phyloP scores from a whole-genome alignment of 352 stramenopile species.

The Globisporangium megalacanthum region DNA sequence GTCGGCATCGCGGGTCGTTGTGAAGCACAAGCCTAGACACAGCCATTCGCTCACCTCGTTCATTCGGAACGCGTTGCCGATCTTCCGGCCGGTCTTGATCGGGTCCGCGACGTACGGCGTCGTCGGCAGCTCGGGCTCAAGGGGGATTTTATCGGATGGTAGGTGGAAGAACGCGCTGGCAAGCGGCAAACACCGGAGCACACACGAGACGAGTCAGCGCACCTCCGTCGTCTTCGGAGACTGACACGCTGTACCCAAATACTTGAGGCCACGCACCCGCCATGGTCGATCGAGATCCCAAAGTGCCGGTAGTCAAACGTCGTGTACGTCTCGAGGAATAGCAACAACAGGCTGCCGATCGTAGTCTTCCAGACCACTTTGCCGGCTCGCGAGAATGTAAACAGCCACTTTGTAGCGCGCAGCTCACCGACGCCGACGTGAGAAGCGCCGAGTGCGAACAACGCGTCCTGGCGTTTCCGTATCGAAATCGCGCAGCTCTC shows the following conservation, averaged over 20 bases:
- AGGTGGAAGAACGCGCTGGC: conserved; percentile 71
- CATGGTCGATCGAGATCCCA: conserved; percentile 65
- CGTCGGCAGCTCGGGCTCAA: conserved; percentile 33
- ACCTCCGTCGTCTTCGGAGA: no score
- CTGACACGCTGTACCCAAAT: neutral
- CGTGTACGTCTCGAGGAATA: conserved; percentile 83
- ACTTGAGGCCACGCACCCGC: conserved; percentile 36
- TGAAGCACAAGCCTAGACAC: neutral
- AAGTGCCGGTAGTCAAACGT: conserved; percentile 82
- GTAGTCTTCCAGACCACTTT: conserved; percentile 59
- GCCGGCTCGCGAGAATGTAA: conserved; percentile 61
- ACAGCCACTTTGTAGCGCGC: conserved; percentile 38
- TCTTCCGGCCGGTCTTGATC: conserved; percentile 55
- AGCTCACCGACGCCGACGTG: conserved; percentile 4
- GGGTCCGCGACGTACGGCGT: conserved; percentile 71
- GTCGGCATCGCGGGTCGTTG: neutral
- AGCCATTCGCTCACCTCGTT: conserved; percentile 37
- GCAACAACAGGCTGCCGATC: conserved; percentile 65
- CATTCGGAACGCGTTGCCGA: conserved; percentile 83
- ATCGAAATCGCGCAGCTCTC: conserved; percentile 1
- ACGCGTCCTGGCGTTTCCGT: neutral
- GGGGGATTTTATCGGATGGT: conserved; percentile 30
- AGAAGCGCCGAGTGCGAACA: neutral
- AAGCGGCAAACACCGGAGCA: conserved; percentile 1
- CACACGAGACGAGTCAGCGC: neutral